phyloP scores from a whole-genome alignment of 2,329 filamentous ascomycete genomes.

The Exophiala calicioides region DNA sequence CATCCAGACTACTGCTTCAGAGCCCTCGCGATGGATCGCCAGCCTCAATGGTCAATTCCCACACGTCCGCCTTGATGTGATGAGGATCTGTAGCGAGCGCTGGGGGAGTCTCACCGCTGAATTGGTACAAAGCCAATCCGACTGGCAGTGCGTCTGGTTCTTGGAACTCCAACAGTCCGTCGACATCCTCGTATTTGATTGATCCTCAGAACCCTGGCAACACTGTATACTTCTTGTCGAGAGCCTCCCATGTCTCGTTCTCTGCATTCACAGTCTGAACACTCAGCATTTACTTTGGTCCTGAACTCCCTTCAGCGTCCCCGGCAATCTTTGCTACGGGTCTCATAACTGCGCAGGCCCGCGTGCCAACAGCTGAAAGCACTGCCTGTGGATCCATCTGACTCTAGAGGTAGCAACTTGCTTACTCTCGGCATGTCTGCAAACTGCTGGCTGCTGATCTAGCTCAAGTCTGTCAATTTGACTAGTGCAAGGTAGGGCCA shows the following conservation, averaged over 20 bases:
- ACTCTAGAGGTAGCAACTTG: slow-evolving; percentile 11
- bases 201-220: slow-evolving; percentile 13
- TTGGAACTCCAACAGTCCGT: slow-evolving; percentile 16
- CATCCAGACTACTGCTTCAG: too few relatives aligned
- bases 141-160: slow-evolving; percentile 11
- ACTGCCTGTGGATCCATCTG: slow-evolving; percentile 19
- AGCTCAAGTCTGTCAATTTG: slow-evolving; percentile 14
- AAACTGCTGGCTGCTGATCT: slow-evolving; percentile 19
- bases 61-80: slow-evolving; percentile 12
- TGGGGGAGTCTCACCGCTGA: slow-evolving; percentile 10
- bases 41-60: slow-evolving; percentile 8
- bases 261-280: slow-evolving; percentile 10
- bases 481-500: slow-evolving; percentile 21
- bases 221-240: slow-evolving; percentile 8
- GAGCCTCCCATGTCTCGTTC: slow-evolving; percentile 5
- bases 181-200: slow-evolving; percentile 12
- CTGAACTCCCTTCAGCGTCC: neutral
- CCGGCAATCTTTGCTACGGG: slow-evolving; percentile 3
- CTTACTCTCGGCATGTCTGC: slow-evolving; percentile 16
- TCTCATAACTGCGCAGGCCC: slow-evolving; percentile 16
- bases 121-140: slow-evolving; percentile 12
- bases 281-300: slow-evolving; percentile 15
- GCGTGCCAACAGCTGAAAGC: slow-evolving; percentile 17
- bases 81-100: neutral
- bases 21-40: slow-evolving; percentile 11